Conservation (phyloP, 192 early-diverging fungal species). For the Borealophlyctis nickersoniae region DNA sequence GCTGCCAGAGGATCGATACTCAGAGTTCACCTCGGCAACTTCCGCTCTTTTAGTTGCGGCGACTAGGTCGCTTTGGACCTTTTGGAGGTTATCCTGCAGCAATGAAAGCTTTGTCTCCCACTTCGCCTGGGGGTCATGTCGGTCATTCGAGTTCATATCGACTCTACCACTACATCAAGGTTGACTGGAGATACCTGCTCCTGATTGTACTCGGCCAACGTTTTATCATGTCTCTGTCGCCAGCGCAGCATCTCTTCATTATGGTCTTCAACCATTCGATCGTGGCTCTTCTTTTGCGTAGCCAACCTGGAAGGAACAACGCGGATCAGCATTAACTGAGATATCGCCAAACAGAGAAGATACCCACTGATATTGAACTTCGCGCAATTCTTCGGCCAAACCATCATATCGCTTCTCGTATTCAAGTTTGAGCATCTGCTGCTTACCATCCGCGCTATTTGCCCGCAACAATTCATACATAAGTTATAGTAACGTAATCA, state of each 20-base stretch:
- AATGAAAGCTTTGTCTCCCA: neutral
- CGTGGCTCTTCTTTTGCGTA: neutral
- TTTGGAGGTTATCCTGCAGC: neutral
- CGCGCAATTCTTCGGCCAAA: no score
- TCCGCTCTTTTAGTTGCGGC: constrained; percentile 1
- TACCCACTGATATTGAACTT: no score
- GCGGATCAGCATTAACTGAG: no score
- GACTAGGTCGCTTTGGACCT: neutral
- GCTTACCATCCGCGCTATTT: no score
- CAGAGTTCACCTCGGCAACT: neutral
- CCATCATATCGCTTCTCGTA: no score
- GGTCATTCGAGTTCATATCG: no score
- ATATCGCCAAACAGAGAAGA: no score
- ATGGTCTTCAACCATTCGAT: neutral
- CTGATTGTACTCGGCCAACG: neutral
- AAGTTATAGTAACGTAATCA: no score
- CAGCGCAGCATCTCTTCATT: neutral
- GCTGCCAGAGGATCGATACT: neutral
- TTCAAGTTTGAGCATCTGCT: no score
- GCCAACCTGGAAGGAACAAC: neutral
- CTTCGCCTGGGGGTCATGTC: neutral
- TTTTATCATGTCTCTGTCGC: neutral
- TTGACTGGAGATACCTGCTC: neutral
- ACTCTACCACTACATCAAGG: no score
- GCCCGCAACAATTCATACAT: no score